Evolutionary conservation across 2,329 filamentous ascomycete genomes (phyloP), one percentile per base, ranked within the genome.

Genomic region (Hypoxylon sp.): DNA sequence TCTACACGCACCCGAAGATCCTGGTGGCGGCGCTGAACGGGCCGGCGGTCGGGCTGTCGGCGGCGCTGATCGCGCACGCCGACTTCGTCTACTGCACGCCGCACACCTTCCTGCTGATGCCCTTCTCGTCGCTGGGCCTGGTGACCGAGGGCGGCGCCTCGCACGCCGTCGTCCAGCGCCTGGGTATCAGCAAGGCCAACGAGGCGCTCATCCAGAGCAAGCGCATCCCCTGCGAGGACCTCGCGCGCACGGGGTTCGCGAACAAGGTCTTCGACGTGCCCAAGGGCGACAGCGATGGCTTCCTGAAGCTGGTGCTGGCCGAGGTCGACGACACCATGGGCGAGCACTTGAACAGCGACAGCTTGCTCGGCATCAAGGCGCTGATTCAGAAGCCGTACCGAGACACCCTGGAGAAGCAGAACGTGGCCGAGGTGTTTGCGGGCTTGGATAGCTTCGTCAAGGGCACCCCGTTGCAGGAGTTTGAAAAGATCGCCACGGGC

Each of bases 191-290:
- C 51, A 89, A 90, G 68, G 92, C 91, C 7, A 96, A 95, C 67
- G 94, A 97, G 78, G 93, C 94, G 8, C 80, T 97, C 8, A 86
- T 99, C 61, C 94, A 96, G 88, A 91, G 88, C 65, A 89, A 88
- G 71, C 80, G 86, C 32, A 89, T 97, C 62, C 70, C 78, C 0
- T 82, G 83, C 20, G 82, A 87, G 16, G 91, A 96, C 67, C 78
- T 97, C 20, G 77, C 92, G 56, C 75, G 79, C 6, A 81, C 83
- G 2, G 92, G 93, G 0, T 97, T 91, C 66, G 90, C 95, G 32
- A 97, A 97, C 65, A 89, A 87, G 71, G 79, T 96, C 11, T 88
- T 97, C 60, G 74, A 76, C 8, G 73, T 79, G 49, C 72, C 74
- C 7, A 74, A 78, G 57, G 86, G 80, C 16, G 83, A 91, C 60